Evolutionary conservation across 108 stramenopile species (phyloP), one percentile per base, ranked within the genome.

Genomic region (Discostella pseudostelligera): DNA sequence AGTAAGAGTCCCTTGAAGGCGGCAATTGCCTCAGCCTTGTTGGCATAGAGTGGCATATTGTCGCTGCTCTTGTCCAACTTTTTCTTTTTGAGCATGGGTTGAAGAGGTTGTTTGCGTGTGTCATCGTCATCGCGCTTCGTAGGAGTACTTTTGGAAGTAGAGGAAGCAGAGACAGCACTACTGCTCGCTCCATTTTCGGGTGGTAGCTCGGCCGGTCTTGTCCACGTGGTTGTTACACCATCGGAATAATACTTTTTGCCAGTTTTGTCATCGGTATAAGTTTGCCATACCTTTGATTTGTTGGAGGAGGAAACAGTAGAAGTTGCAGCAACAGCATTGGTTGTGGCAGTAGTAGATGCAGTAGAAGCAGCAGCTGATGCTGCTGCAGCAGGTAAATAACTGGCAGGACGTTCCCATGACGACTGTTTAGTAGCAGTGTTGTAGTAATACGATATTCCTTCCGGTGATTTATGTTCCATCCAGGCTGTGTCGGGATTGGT

Each of bases 231-330:
- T 22, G 76, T 80, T 5, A 80, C 73, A 21, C 92, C 92, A 79
- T 93, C 73, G 14, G 86, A 88, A 71, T 93, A 93, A 54, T 90
- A 93, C 16, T 74, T 84, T 57, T 82, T 90, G 25, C 88, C 88
- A 1, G 86, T 79, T 7, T 53, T 63, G 28, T 69, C 56, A 61
- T 90, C 92, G 4, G 71, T 81, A 62, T 88, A 86, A 40, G 85
- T 83, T 17, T 67, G 65, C 92, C 92, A 93, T 45, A 32, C 32
- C 56, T 64, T 57, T 40, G 35, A 16, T 62, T 70, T 36, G 37
- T 4, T 26, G 20, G 39, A 14, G 13, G 40, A 25, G 7, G 62
- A 32, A 28, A 57, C 12, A 29, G 68, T 42, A 50, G 26, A 32
- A 8, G 32, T 11, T 6, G 47, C 12, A 22, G 22, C n/a, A 37